Evolutionary conservation across 345 rosid genomes (phyloP).

Genomic region (Lepidium didymum): DNA sequence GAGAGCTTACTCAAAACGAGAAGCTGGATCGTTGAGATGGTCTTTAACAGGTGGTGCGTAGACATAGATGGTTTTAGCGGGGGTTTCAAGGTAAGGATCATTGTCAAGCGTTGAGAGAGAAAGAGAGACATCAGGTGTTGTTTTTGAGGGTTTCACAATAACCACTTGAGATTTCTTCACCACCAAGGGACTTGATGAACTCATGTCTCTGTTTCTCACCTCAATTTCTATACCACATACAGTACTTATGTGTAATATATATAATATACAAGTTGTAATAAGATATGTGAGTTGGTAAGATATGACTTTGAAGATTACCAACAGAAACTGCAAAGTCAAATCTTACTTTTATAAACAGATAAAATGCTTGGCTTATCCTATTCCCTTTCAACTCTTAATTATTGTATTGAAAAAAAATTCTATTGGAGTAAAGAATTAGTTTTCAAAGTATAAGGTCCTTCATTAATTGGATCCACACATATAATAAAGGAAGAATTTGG

Average conservation of each 20-base stretch:
- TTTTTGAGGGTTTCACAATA: constrained; percentile 41
- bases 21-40: constrained; percentile 24
- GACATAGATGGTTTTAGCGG: constrained; percentile 44
- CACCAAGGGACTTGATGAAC: constrained; percentile 17
- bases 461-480: background rate
- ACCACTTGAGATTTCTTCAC: constrained; percentile 18
- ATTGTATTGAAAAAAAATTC: background rate
- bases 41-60: constrained; percentile 12
- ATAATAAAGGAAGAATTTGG: background rate
- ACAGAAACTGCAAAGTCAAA: constrained; percentile 26
- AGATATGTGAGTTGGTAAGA: constrained; percentile 22
- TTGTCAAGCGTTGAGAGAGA: constrained; percentile 49
- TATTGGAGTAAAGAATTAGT: background rate
- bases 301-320: constrained; percentile 26
- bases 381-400: background rate
- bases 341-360: constrained; percentile 2
- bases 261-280: background rate
- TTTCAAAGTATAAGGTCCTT: background rate
- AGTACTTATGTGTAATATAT: background rate
- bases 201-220: constrained; percentile 20
- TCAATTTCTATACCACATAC: background rate
- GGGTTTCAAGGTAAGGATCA: constrained; percentile 35
- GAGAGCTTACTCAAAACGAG: constrained; percentile 40
- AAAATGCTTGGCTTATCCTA: constrained; percentile 11
- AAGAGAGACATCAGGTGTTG: constrained; percentile 40